phyloP scores from a whole-genome alignment of 768 basidiomycete species.

The Kwoniella dejecticola region DNA sequence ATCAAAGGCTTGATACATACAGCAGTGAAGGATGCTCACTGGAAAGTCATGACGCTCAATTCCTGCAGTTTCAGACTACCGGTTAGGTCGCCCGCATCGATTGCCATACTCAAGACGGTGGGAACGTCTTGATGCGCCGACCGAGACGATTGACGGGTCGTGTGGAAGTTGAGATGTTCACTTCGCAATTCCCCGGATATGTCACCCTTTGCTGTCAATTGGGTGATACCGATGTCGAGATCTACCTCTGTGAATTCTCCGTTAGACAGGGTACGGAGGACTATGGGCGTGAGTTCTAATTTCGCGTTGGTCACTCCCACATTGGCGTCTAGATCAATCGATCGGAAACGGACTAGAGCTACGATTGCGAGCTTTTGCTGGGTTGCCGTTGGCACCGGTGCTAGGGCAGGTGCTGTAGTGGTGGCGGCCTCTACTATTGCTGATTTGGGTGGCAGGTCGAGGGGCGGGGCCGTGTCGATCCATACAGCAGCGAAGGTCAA shows the following conservation, averaged over 20 bases:
- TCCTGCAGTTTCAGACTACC: conserved; percentile 40
- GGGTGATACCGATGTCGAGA: conserved; percentile 62
- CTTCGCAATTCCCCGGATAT: conserved; percentile 48
- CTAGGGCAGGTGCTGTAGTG: conserved; percentile 14
- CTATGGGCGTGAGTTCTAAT: conserved; percentile 66
- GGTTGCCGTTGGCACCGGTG: background rate
- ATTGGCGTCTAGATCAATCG: conserved; percentile 73
- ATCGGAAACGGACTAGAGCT: conserved; percentile 70
- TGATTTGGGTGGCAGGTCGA: conserved; percentile 45
- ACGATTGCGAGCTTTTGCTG: conserved; percentile 60
- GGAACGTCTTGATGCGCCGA: conserved; percentile 26
- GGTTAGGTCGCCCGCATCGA: conserved; percentile 39
- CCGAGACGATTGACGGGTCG: conserved; percentile 38
- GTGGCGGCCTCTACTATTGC: conserved; percentile 24
- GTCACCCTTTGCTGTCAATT: conserved; percentile 59
- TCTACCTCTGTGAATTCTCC: conserved; percentile 67
- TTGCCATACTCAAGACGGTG: conserved; percentile 40
- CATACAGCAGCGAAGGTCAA: conserved; percentile 66
- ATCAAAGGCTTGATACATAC: background rate
- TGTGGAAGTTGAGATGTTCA: conserved; percentile 38
- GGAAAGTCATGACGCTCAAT: conserved; percentile 41
- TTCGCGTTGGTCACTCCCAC: conserved; percentile 76
- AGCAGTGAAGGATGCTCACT: conserved; percentile 34
- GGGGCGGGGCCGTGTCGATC: conserved; percentile 40
- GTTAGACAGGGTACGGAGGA: conserved; percentile 69